Conservation (phyloP, 2,329 filamentous ascomycete species). For the Lasiodiplodia citricola region DNA sequence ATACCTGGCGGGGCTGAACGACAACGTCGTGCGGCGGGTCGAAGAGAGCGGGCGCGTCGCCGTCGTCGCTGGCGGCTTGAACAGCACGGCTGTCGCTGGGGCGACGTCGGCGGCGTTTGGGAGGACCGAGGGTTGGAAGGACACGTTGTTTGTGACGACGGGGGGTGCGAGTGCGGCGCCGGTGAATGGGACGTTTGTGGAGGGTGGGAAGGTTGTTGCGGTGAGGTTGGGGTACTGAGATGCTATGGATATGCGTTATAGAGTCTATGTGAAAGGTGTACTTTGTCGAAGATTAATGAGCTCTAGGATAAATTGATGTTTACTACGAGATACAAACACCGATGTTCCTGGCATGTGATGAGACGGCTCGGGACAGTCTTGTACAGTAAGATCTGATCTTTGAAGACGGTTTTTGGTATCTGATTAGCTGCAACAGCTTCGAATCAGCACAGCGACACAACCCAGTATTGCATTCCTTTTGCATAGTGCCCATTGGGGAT, state of each 20-base stretch:
- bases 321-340: too few species aligned
- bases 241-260: not conserved
- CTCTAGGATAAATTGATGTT: too few species aligned
- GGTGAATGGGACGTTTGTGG: constrained; percentile 31
- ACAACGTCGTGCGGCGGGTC: not conserved
- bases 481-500: too few species aligned
- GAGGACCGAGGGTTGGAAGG: constrained; percentile 28
- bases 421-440: too few species aligned
- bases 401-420: too few species aligned
- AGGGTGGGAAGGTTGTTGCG: constrained; percentile 34
- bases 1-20: not conserved
- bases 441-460: too few species aligned
- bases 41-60: constrained; percentile 24
- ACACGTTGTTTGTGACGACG: constrained; percentile 34
- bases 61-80: constrained; percentile 25
- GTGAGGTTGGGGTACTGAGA: not conserved
- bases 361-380: not conserved
- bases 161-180: constrained; percentile 31
- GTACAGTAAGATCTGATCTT: too few species aligned
- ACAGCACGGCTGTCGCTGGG: constrained; percentile 28
- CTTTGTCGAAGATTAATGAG: too few species aligned
- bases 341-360: not conserved
- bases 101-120: constrained; percentile 31
- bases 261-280: too few species aligned
- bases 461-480: too few species aligned